Conservation (phyloP, 2,329 filamentous ascomycete species). For the Clonostachys solani region DNA sequence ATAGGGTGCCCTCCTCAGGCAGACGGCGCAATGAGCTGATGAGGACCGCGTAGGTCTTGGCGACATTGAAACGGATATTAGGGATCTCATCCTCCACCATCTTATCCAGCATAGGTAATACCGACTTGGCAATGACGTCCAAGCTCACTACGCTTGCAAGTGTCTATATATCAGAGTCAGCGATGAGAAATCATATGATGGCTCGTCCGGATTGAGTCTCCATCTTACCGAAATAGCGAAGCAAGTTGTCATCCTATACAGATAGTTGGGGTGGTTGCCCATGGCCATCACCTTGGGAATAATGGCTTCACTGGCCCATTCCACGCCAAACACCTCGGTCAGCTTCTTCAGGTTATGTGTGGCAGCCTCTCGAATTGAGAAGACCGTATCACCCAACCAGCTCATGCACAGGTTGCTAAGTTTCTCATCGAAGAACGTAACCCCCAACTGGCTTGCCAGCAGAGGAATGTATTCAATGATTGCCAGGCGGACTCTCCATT, state of each 20-base stretch:
- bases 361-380: constrained; percentile 95
- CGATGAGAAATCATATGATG: not conserved
- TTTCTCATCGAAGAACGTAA: constrained; percentile 98
- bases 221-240: constrained; percentile 90
- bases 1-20: constrained; percentile 82
- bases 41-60: constrained; percentile 90
- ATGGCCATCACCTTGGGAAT: constrained; percentile 98
- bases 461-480: constrained; percentile 99
- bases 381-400: constrained; percentile 97
- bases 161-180: constrained; percentile 55
- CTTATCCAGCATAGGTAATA: constrained; percentile 93
- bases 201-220: too few species aligned
- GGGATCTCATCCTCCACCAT: constrained; percentile 92
- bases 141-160: constrained; percentile 89
- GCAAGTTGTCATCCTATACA: constrained; percentile 99
- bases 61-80: constrained; percentile 99
- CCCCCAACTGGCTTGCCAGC: constrained; percentile 89
- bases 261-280: constrained; percentile 97
- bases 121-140: constrained; percentile 87
- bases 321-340: constrained; percentile 96
- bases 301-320: constrained; percentile 95
- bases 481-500: constrained; percentile 95
- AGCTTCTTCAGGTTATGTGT: constrained; percentile 98
- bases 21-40: constrained; percentile 90
- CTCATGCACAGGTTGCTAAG: constrained; percentile 94